Percentiles rank a stretch among this genome's conserved stretches.
These are phyloP conservation scores for Dissophora ornata DNA, from an alignment of 192 early-diverging fungal genomes.

Conservation along the genomic window DNA sequence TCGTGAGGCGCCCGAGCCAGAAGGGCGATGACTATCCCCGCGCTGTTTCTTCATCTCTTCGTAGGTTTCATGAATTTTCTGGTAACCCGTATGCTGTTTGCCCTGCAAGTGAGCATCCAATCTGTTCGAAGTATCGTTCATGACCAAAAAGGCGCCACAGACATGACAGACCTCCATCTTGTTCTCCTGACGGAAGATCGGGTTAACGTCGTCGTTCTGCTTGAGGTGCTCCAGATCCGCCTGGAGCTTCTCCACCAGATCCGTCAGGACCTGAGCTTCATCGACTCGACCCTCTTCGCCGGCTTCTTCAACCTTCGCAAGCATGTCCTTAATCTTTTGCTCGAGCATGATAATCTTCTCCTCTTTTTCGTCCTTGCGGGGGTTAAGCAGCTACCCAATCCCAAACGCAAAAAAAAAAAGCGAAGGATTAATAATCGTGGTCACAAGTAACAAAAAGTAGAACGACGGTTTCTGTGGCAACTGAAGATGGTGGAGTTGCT, in stretches of 20 bases:
- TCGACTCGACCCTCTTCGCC: slow-evolving; percentile 81
- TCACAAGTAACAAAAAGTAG: too few relatives aligned
- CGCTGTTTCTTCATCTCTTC: slow-evolving; percentile 66
- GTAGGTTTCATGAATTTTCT: slow-evolving; percentile 78
- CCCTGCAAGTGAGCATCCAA: slow-evolving; percentile 86
- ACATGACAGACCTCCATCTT: slow-evolving; percentile 85
- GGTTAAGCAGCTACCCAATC: slow-evolving; percentile 64
- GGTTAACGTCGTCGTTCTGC: slow-evolving; percentile 66
- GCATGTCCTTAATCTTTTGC: slow-evolving; percentile 77
- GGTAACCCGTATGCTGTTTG: slow-evolving; percentile 87
- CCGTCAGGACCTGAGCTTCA: slow-evolving; percentile 73
- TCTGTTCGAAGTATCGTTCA: slow-evolving; percentile 84
- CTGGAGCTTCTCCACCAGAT: slow-evolving; percentile 76
- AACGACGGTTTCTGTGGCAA: background rate
- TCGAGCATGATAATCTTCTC: slow-evolving; percentile 85
- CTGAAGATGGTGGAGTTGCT: background rate
- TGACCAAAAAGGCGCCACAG: slow-evolving; percentile 86
- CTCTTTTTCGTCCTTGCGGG: slow-evolving; percentile 80
- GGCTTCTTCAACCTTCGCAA: slow-evolving; percentile 73
- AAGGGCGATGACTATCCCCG: slow-evolving; percentile 36
- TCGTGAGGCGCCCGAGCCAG: slow-evolving; percentile 19
- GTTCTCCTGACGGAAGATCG: slow-evolving; percentile 77
- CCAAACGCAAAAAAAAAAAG: background rate
- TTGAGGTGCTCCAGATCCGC: slow-evolving; percentile 59
- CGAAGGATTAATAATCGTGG: too few relatives aligned